phyloP scores from a whole-genome alignment of 1,139 yeast species.

The Geotrichum restrictum region DNA sequence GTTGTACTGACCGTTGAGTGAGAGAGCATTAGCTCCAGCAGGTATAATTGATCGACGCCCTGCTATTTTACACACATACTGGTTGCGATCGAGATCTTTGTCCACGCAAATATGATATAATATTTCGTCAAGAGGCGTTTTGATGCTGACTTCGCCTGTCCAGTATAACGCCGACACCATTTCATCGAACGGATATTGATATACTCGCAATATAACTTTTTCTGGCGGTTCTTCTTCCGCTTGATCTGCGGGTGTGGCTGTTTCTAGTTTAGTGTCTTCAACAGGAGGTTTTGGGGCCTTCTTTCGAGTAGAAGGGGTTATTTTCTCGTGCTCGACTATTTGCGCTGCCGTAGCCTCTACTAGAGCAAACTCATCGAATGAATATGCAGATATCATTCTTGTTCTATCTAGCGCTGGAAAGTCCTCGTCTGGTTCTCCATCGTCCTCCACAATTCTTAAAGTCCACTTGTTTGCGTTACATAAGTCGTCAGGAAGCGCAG shows the following conservation, averaged over 20 bases:
- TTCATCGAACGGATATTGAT: conserved; percentile 39
- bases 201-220: conserved; percentile 28
- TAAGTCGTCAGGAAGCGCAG: conserved; percentile 34
- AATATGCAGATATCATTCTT: conserved; percentile 41
- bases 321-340: conserved; percentile 35
- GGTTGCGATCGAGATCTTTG: conserved; percentile 35
- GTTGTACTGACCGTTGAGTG: conserved; percentile 28
- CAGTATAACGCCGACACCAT: conserved; percentile 35
- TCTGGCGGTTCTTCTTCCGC: conserved; percentile 14
- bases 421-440: conserved; percentile 47
- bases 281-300: conserved; percentile 7
- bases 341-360: conserved; percentile 41
- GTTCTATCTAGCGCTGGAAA: conserved; percentile 46
- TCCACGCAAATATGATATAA: conserved; percentile 37
- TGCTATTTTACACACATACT: conserved; percentile 38
- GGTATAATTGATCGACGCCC: conserved; percentile 28
- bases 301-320: conserved; percentile 32
- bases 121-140: conserved; percentile 30
- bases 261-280: not conserved
- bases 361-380: conserved; percentile 46
- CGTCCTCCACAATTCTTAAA: conserved; percentile 45
- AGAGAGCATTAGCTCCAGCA: conserved; percentile 18
- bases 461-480: conserved; percentile 44
- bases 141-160: conserved; percentile 27
- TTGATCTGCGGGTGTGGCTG: conserved; percentile 11